Conservation (phyloP, 2,329 filamentous ascomycete species). For the Pyrenophora teres region DNA sequence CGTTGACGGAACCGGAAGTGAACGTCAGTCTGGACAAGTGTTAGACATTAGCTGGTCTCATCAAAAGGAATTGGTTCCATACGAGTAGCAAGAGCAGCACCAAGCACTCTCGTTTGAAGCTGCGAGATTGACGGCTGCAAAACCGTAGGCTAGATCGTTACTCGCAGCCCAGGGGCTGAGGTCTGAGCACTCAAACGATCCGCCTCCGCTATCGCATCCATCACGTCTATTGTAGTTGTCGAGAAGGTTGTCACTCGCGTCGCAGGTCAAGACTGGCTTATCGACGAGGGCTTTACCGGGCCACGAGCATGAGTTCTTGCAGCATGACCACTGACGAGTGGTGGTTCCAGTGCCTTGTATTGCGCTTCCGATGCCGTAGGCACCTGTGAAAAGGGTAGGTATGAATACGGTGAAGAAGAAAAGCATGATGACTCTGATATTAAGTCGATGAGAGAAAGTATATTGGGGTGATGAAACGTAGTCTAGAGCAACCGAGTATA, state of each 20-base stretch:
- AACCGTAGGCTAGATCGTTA: conserved; percentile 62
- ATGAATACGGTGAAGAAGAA: not conserved
- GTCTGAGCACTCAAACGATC: conserved; percentile 57
- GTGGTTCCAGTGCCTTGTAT: conserved; percentile 21
- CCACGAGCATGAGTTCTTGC: conserved; percentile 59
- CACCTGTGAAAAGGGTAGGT: not conserved
- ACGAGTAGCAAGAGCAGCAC: conserved; percentile 70
- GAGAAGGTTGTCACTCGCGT: conserved; percentile 58
- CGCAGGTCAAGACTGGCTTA: conserved; percentile 56
- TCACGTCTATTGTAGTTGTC: conserved; percentile 48
- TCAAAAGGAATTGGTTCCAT: not conserved
- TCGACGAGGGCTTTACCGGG: conserved; percentile 58
- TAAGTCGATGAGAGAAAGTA: too few species aligned
- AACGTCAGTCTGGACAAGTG: conserved; percentile 55
- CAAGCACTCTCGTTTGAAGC: conserved; percentile 60
- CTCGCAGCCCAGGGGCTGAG: conserved; percentile 63
- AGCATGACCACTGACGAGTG: conserved; percentile 26
- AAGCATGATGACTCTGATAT: too few species aligned
- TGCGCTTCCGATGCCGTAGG: conserved; percentile 13
- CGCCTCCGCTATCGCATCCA: conserved; percentile 56
- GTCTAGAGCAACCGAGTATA: too few species aligned
- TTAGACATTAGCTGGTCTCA: not conserved
- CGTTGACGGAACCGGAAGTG: conserved; percentile 58
- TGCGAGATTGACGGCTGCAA: conserved; percentile 63
- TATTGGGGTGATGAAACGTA: too few species aligned